Base-by-base conservation (phyloP, 805 yeast genomes). In the Saturnispora silvae region DNA sequence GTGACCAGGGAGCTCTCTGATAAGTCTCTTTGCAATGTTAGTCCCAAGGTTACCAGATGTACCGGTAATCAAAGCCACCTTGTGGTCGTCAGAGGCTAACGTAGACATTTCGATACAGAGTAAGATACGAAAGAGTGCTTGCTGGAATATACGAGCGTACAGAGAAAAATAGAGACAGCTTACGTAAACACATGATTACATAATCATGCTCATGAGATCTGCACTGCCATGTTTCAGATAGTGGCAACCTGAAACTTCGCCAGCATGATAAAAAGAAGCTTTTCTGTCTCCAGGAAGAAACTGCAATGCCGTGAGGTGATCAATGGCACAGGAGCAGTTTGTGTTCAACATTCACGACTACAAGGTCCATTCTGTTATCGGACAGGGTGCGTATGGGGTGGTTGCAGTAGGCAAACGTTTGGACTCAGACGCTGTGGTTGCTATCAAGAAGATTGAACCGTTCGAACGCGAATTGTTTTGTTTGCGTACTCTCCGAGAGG, bases 311-410 rank as follows among this genome's bases (percentile, higher is more conserved):
- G 11, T 11, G 11, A 23, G 10, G 34, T 16, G n/a, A n/a, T n/a
- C n/a, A n/a, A 47, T 49, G 57, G 46, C 43, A 38, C 45, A 46
- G 31, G 56, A 73, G 40, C 68, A 71, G 32, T 67, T 69, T 38
- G 68, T 75, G 2, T 81, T 78, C 57, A 77, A 77, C 47, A 70
- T 81, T 13, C 67, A 71, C 33, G 73, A 71, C 45, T 81, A 75
- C 51, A 72, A 72, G 42, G 68, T 81, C 6, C 60, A 63, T 15
- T 74, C 72, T 40, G 61, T 78, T 4, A 60, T 82, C 5, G 94
- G 94, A 4, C 83, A 79, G 53, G 94, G 94, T 1, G 86, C 92
- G 0, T 82, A 82, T 47, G 92, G 94, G 0, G 68, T 80, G 3
- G 94, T 82, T 4, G 79, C 81, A 33, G 67, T 75, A 4, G 92